Conservation (phyloP, 306 rosid species). For the Vicia villosa region DNA sequence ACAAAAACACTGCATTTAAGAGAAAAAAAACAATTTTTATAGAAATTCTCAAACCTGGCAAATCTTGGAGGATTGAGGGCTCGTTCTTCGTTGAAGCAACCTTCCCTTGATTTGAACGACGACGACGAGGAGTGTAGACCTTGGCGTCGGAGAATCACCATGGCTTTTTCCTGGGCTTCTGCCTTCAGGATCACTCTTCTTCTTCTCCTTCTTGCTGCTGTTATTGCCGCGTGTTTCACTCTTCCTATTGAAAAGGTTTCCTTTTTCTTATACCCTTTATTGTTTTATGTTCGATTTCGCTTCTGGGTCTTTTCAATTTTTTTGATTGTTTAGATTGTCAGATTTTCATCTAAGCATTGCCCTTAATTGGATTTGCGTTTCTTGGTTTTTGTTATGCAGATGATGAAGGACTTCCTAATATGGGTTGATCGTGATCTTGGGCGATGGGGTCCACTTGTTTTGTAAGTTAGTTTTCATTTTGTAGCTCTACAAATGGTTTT, state of each 20-base stretch:
- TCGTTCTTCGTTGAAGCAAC: constrained; percentile 76
- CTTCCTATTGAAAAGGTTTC: constrained; percentile 87
- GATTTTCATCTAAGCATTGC: background rate
- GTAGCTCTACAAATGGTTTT: background rate
- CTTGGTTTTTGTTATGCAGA: constrained; percentile 59
- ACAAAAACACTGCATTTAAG: constrained; percentile 4
- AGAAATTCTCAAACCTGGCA: constrained; percentile 66
- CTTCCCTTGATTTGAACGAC: constrained; percentile 47
- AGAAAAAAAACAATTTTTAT: too few species aligned
- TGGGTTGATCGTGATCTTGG: constrained; percentile 97
- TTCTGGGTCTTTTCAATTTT: background rate
- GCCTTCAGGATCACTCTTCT: constrained; percentile 70
- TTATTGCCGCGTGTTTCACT: constrained; percentile 66
- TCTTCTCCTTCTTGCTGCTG: constrained; percentile 67
- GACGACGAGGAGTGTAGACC: constrained; percentile 70
- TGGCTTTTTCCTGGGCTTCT: constrained; percentile 70
- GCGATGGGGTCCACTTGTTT: constrained; percentile 87
- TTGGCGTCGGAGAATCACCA: constrained; percentile 71
- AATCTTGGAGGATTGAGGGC: constrained; percentile 78
- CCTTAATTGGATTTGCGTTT: constrained; percentile 4
- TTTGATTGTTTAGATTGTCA: background rate
- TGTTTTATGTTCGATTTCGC: background rate
- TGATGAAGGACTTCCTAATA: constrained; percentile 79
- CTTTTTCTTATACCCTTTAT: constrained; percentile 14
- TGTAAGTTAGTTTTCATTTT: constrained; percentile 58